These are phyloP conservation scores for Psophocarpus tetragonolobus DNA, from an alignment of 306 rosid genomes.

Conservation along the genomic window DNA sequence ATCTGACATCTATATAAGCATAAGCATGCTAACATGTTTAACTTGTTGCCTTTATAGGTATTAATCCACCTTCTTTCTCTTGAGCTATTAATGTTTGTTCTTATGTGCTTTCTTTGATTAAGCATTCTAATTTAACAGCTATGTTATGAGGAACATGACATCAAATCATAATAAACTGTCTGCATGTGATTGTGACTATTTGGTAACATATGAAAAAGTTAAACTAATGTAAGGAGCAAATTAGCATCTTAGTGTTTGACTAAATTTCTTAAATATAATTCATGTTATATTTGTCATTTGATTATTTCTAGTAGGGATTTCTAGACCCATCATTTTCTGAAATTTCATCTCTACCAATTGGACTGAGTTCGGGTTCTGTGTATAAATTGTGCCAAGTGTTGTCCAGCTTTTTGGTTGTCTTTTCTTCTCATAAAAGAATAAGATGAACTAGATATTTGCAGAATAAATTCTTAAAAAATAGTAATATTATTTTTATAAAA, in stretches of 20 bases:
- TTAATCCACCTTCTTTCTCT: constrained; percentile 6
- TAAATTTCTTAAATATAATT: background rate
- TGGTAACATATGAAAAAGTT: background rate
- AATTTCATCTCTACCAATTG: background rate
- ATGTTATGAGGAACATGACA: background rate
- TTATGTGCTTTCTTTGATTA: constrained; percentile 26
- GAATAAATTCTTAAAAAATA: no score
- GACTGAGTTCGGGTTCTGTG: background rate
- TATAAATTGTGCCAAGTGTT: background rate
- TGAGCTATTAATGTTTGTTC: background rate
- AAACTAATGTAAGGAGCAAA: background rate
- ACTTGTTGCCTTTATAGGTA: background rate
- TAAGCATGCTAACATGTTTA: constrained; percentile 13
- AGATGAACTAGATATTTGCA: background rate
- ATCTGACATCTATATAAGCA: background rate
- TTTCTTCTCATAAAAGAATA: background rate
- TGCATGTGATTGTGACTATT: background rate
- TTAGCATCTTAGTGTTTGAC: background rate
- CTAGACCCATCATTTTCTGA: background rate
- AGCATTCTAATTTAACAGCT: background rate
- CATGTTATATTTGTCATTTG: background rate
- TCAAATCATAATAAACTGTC: constrained; percentile 13
- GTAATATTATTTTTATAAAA: background rate
- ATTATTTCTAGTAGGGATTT: background rate
- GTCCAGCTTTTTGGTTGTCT: background rate